These are phyloP conservation scores for Lentinula guzmanii DNA, from an alignment of 768 basidiomycete species.

Conservation along the genomic window DNA sequence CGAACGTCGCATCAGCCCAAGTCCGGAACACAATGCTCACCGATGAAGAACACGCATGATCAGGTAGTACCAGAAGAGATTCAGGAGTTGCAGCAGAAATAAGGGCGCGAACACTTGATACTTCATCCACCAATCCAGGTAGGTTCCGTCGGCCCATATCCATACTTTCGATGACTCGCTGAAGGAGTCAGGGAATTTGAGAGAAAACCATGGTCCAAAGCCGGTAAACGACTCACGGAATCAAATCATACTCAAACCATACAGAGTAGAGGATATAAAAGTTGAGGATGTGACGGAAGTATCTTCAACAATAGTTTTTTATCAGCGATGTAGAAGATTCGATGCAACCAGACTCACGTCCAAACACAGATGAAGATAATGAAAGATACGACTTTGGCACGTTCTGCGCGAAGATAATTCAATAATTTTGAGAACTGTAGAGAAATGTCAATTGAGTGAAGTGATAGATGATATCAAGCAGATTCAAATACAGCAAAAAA, in stretches of 20 bases:
- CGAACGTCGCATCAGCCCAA: not conserved
- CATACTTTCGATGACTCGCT: slow-evolving; percentile 21
- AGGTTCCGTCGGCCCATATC: slow-evolving; percentile 44
- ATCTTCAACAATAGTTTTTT: slow-evolving; percentile 36
- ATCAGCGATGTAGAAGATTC: slow-evolving; percentile 31
- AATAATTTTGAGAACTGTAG: slow-evolving; percentile 73
- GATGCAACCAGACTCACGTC: slow-evolving; percentile 37
- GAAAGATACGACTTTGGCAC: slow-evolving; percentile 58
- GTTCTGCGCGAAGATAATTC: slow-evolving; percentile 77
- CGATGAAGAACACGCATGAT: slow-evolving; percentile 48
- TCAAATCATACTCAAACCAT: slow-evolving; percentile 67
- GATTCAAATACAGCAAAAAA: slow-evolving; percentile 67
- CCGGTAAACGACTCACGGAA: slow-evolving; percentile 53
- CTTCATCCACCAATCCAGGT: slow-evolving; percentile 59
- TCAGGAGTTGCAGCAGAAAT: slow-evolving; percentile 55
- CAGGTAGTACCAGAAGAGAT: slow-evolving; percentile 71
- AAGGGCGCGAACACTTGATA: slow-evolving; percentile 62
- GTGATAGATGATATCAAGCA: not conserved
- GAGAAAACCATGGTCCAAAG: not conserved
- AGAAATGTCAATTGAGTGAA: not conserved
- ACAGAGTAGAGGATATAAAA: slow-evolving; percentile 83
- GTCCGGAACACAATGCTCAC: not conserved
- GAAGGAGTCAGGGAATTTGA: not conserved
- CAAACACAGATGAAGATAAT: slow-evolving; percentile 43
- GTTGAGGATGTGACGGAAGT: slow-evolving; percentile 93